A percentile compares a stretch with the other conserved stretches of the same genome.
phyloP scores from a whole-genome alignment of 2,329 filamentous ascomycete species.

The Aspergillus vadensis region DNA sequence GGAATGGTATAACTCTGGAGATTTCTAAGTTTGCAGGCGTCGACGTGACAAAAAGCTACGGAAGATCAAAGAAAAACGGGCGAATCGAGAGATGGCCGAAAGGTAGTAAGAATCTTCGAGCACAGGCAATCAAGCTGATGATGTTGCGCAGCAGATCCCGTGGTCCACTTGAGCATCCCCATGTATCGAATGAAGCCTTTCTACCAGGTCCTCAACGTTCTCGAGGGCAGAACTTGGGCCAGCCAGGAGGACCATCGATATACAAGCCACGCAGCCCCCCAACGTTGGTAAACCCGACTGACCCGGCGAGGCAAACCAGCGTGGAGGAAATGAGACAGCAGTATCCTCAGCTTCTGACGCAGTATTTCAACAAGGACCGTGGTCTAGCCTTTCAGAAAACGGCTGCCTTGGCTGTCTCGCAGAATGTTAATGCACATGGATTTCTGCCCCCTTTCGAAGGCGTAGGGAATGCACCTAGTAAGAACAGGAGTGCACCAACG shows the following conservation, averaged over 20 bases:
- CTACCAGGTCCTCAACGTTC: background rate
- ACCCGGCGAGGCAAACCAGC: background rate
- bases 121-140: background rate
- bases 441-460: conserved; percentile 35
- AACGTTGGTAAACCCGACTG: background rate
- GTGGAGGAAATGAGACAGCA: conserved; percentile 11
- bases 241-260: background rate
- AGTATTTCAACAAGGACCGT: conserved; percentile 23
- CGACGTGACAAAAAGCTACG: conserved; percentile 11
- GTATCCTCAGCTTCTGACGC: conserved; percentile 24
- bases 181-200: background rate
- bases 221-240: background rate
- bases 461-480: conserved; percentile 21
- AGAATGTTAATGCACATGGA: conserved; percentile 34
- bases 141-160: background rate
- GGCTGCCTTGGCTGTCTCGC: conserved; percentile 31
- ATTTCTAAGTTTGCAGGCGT: conserved; percentile 15
- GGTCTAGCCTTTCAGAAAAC: conserved; percentile 27
- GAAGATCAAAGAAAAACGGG: background rate
- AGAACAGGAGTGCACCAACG: background rate
- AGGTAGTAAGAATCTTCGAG: background rate
- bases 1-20: background rate
- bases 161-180: background rate
- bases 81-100: conserved; percentile 9
- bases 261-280: conserved; percentile 1